phyloP scores from a whole-genome alignment of 2,329 filamentous ascomycete genomes.

The Botrytis pseudocinerea region DNA sequence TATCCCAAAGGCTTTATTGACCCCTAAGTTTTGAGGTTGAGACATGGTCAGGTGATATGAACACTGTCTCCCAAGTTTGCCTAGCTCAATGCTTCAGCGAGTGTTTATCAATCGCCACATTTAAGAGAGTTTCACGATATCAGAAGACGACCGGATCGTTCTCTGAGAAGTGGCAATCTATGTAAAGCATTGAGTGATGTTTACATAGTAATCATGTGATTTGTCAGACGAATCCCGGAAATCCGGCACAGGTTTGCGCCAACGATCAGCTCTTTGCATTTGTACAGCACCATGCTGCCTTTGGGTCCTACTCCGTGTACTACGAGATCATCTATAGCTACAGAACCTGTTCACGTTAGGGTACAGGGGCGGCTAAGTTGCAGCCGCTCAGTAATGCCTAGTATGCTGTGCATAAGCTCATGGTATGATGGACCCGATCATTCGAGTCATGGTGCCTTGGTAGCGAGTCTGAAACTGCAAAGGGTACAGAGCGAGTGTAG shows the following conservation, averaged over 20 bases:
- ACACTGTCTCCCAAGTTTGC: not conserved
- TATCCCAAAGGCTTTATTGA: not conserved
- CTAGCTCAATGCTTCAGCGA: not conserved
- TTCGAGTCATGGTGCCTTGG: not conserved
- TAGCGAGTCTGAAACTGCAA: not conserved
- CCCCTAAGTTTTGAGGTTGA: not conserved
- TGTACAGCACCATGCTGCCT: not conserved
- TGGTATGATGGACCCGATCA: not conserved
- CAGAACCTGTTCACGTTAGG: not conserved
- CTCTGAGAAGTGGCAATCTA: not conserved
- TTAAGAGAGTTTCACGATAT: too few species aligned
- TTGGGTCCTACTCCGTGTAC: not conserved
- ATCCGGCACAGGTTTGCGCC: not conserved
- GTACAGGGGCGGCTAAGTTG: not conserved
- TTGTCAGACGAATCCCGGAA: not conserved
- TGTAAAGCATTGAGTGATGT: not conserved
- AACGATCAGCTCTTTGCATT: not conserved
- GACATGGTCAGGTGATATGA: not conserved
- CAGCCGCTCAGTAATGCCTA: not conserved
- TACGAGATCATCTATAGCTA: not conserved
- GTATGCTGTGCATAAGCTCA: not conserved
- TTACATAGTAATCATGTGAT: not conserved
- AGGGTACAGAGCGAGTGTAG: not conserved
- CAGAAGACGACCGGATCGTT: not conserved
- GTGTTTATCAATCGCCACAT: too few species aligned